Base-by-base conservation (phyloP, 257 asterid genomes). In the Jaltomata sinuosa region DNA sequence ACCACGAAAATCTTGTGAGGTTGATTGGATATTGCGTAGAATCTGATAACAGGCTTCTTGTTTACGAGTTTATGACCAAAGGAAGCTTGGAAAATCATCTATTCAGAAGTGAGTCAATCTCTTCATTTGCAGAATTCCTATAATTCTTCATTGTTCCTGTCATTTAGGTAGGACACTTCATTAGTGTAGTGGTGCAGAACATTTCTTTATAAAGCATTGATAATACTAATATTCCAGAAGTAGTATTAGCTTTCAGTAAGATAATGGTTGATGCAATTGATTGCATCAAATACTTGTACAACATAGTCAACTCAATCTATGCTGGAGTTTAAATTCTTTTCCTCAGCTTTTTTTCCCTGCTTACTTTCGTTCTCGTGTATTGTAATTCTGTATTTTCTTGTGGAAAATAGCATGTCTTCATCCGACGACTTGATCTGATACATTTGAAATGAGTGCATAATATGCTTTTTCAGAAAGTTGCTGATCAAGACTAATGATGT, bases 1-100 rank as follows among this genome's bases (percentile, higher is more conserved):
- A 78, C 67, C 97, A 94, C 77, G 84, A 85, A 80, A 94, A 92
- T 85, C 87, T 94, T 85, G 97, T 94, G 85, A 94, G 88, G 91
- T 90, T 94, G 59, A 89, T 94, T 31, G 97, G 97, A n/a, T 92
- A 90, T 79, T 94, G 97, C 47, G 82, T 94, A 9, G 97, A 94
- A 84, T 85, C 89, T 79, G 89, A 94, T 34, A 88, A 91, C 65
- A 83, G 91, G 84, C 91, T 94, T 79, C 84, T 94, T 12, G 97
- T 94, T 3, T 94, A 94, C 4, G 96, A 94, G 84, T 94, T 85
- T 91, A 88, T 94, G 96, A 91, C 92, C 22, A 90, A 88, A 83
- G 97, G 97, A 85, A 88, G 97, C 90, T 84, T 94, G 91, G 97
- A 94, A 85, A 94, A 92, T 85, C 97, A 94, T 85, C 87, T 94